Base-by-base conservation (phyloP, 352 stramenopile species). In the Phytophthora europaea region DNA sequence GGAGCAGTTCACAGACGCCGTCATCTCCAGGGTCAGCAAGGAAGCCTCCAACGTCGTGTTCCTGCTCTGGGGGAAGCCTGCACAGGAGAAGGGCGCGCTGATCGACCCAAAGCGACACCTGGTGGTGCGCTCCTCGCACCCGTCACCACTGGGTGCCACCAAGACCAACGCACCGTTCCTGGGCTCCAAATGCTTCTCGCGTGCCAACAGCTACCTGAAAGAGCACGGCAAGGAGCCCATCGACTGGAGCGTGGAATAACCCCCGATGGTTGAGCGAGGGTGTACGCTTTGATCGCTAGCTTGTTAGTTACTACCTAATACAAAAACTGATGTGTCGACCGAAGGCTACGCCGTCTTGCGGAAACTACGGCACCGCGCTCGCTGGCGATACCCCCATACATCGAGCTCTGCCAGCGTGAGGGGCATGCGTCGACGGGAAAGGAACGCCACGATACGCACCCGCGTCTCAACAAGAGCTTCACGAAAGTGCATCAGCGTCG, bases 61-160 rank as follows among this genome's bases (percentile, higher is more conserved):
- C 79, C 71, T 99, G 69, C 84, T 99, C 8, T 99, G 98, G 98
- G 98, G 98, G 22, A 99, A 98, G 67, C 97, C 97, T 36, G 98
- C 98, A 10, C 91, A 98, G 65, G 73, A 87, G 47, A 98, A 95
- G 64, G 80, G 82, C 22, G 82, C 75, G 15, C 68, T 90, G 48
- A 96, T 98, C 56, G 84, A 98, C 72, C 61, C 73, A 34, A 81
- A 59, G 10, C 94, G 91, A 62, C 93, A 98, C 65, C 73, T 89
- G 31, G 83, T 98, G 67, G 61, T 99, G 75, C 85, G 87, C 87
- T 93, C 88, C 72, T 97, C 87, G 20, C 96, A 99, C 73, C 96
- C 96, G 18, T 99, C 96, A 63, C 98, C 98, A 18, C 83, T 99
- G 13, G 96, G 93, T 9, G 98, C 98, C 2, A 98, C 88, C n/a